Evolutionary conservation across 2,329 filamentous ascomycete genomes (phyloP).

Genomic region (Nannizziopsis arthrosporioides): DNA sequence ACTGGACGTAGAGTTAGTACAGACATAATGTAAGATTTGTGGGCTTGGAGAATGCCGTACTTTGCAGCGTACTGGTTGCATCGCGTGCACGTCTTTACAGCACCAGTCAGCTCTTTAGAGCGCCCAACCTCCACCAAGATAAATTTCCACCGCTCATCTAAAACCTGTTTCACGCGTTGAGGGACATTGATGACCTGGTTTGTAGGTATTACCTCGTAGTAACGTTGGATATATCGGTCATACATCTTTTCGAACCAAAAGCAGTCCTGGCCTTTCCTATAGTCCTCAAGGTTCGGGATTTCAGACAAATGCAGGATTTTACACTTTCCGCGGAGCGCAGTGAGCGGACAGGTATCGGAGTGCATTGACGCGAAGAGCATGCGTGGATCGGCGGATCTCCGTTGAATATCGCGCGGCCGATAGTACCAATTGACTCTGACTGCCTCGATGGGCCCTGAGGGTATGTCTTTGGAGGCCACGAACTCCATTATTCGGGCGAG

Average conservation of each 20-base stretch:
- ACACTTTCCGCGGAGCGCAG: slow-evolving; percentile 86
- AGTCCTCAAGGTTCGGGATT: slow-evolving; percentile 69
- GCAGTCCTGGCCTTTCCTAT: slow-evolving; percentile 69
- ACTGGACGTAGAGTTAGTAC: slow-evolving; percentile 38
- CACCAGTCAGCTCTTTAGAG: slow-evolving; percentile 89
- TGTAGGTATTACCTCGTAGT: slow-evolving; percentile 93
- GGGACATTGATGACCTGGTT: slow-evolving; percentile 91
- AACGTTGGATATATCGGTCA: slow-evolving; percentile 94
- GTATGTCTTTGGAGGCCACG: slow-evolving; percentile 66
- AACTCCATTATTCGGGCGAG: slow-evolving; percentile 98
- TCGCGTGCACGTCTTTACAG: slow-evolving; percentile 89
- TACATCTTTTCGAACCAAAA: slow-evolving; percentile 98
- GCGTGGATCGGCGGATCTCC: slow-evolving; percentile 80
- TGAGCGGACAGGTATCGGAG: slow-evolving; percentile 86
- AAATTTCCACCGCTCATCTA: slow-evolving; percentile 94
- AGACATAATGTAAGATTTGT: slow-evolving; percentile 2
- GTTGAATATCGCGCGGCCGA: slow-evolving; percentile 86
- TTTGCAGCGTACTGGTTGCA: slow-evolving; percentile 84
- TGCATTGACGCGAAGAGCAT: slow-evolving; percentile 96
- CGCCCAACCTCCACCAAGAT: slow-evolving; percentile 88
- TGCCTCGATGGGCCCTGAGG: slow-evolving; percentile 63
- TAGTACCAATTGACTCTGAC: slow-evolving; percentile 98
- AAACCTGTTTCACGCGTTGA: slow-evolving; percentile 82
- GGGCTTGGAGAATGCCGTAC: slow-evolving; percentile 39
- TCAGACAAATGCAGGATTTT: slow-evolving; percentile 79